Evolutionary conservation across 78 protist genomes (phyloP).

Genomic region (Neovahlkampfia damariscottae): DNA sequence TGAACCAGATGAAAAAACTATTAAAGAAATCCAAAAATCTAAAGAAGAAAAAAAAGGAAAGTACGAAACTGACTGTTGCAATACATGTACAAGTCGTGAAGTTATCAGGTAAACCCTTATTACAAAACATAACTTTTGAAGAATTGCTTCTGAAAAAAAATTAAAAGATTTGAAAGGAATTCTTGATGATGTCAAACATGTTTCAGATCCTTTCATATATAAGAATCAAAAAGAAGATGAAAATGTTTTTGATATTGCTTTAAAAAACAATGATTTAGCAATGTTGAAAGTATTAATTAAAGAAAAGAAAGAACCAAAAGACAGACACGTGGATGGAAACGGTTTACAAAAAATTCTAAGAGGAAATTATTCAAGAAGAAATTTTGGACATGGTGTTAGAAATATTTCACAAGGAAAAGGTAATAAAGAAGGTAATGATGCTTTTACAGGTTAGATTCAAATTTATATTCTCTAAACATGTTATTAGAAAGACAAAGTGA

Average conservation of each 20-base stretch:
- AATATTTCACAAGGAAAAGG: not conserved
- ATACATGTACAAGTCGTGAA: not conserved
- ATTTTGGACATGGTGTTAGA: conserved; percentile 1
- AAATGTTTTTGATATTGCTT: not conserved
- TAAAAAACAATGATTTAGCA: not conserved
- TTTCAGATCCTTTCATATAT: not conserved
- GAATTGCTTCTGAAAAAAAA: not conserved
- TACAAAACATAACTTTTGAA: not conserved
- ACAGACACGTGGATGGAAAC: not conserved
- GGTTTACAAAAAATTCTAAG: not conserved
- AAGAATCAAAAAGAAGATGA: not conserved
- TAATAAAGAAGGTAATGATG: conserved; percentile 12
- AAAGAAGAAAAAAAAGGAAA: not conserved
- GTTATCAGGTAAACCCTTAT: not conserved
- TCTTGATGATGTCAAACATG: not conserved
- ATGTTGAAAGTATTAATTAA: not conserved
- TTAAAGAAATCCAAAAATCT: not conserved
- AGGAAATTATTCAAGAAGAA: not conserved
- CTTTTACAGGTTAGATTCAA: not conserved
- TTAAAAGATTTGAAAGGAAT: not conserved
- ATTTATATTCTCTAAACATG: too few species aligned
- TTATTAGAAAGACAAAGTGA: too few species aligned
- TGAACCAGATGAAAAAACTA: not conserved
- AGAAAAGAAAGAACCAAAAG: too few species aligned
- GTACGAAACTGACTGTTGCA: not conserved